phyloP scores from a whole-genome alignment of 208 protist species.

The Crithidia brevicula region DNA sequence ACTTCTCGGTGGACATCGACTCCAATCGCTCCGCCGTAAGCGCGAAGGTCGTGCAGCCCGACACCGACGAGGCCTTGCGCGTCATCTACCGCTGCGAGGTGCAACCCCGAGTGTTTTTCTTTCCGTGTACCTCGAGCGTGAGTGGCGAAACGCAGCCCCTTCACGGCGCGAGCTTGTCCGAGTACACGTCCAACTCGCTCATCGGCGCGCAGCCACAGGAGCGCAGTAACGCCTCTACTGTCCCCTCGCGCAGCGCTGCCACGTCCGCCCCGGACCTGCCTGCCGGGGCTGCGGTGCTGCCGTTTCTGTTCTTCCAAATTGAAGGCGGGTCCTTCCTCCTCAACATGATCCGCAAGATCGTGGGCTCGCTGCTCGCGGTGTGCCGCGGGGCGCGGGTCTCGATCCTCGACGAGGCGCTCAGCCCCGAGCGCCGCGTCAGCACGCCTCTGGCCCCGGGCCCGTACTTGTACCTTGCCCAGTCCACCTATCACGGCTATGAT shows the following conservation, averaged over 20 bases:
- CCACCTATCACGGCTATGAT: conserved; percentile 78
- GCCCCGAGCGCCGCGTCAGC: conserved; percentile 45
- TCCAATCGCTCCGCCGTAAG: conserved; percentile 35
- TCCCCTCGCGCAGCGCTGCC: no score
- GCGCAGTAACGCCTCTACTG: no score
- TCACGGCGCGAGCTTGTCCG: conserved; percentile 22
- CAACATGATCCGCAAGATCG: conserved; percentile 92
- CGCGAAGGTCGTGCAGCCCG: conserved; percentile 57
- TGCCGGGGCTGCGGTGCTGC: conserved; percentile 26
- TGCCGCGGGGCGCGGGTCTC: conserved; percentile 55
- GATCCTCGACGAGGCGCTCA: conserved; percentile 60
- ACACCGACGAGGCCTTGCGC: conserved; percentile 69
- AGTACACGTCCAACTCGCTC: conserved; percentile 26
- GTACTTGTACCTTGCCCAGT: conserved; percentile 74
- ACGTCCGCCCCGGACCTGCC: not conserved
- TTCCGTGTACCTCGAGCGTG: conserved; percentile 19
- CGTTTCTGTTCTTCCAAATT: conserved; percentile 84
- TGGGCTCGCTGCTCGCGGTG: conserved; percentile 71
- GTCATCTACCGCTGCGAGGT: conserved; percentile 78
- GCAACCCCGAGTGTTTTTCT: conserved; percentile 59
- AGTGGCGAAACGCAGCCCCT: not conserved
- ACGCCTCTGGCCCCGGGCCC: conserved; percentile 76
- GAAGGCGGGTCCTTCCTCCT: conserved; percentile 87
- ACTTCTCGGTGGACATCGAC: conserved; percentile 77
- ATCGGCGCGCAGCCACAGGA: not conserved